Evolutionary conservation across 495 filamentous ascomycete genomes (phyloP).

Genomic region (Glonium stellatum): DNA sequence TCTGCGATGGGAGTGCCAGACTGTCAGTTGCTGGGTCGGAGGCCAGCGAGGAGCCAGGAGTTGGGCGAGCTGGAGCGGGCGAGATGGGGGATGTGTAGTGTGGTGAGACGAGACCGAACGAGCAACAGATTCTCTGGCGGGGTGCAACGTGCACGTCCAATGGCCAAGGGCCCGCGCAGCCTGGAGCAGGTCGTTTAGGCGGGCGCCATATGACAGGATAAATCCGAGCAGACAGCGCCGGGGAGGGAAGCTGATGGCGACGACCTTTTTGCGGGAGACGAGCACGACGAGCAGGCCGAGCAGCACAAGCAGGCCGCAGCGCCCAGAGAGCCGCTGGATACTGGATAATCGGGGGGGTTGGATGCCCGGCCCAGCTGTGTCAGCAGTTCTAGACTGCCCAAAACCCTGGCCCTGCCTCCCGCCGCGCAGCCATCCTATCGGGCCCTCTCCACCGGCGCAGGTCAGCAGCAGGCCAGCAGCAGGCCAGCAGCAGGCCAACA

Average conservation of each 20-base stretch:
- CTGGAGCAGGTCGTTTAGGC: no score
- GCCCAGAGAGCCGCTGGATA: no score
- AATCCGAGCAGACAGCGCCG: no score
- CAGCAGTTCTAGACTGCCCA: neutral
- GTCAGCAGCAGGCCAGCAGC: neutral
- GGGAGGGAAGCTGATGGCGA: no score
- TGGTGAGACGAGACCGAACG: neutral
- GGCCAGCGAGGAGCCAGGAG: neutral
- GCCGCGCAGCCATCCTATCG: neutral
- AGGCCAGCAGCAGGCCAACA: no score
- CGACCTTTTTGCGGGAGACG: no score
- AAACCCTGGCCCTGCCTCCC: neutral
- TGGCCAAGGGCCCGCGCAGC: no score
- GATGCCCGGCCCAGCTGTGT: neutral
- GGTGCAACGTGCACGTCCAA: conserved; percentile 1
- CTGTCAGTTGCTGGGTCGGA: neutral
- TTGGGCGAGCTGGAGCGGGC: neutral
- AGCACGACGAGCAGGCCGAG: no score
- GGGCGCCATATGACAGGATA: no score
- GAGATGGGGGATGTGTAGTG: neutral
- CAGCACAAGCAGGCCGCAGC: no score
- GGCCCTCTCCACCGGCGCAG: neutral
- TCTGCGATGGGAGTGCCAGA: neutral
- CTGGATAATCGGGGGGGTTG: no score
- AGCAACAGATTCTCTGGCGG: neutral